phyloP scores from a whole-genome alignment of 2,329 filamentous ascomycete genomes.

The Penicillium sp. region DNA sequence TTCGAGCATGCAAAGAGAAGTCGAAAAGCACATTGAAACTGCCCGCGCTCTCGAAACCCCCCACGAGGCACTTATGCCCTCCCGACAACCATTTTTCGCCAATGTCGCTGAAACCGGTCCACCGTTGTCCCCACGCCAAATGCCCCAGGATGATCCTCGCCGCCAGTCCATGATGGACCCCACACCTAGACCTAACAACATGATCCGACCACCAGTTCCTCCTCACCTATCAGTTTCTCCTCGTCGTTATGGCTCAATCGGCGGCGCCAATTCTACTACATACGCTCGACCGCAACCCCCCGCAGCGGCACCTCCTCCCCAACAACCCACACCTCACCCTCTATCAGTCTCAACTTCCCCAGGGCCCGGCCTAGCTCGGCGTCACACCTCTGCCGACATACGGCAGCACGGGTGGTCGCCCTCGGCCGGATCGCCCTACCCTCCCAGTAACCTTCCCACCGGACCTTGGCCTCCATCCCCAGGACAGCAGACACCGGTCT shows the following conservation, averaged over 20 bases:
- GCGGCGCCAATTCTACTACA: conserved; percentile 66
- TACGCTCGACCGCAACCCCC: conserved; percentile 71
- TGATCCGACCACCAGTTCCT: conserved; percentile 76
- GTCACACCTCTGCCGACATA: conserved; percentile 95
- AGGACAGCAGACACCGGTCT: conserved; percentile 47
- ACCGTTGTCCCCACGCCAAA: conserved; percentile 83
- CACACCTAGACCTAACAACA: conserved; percentile 59
- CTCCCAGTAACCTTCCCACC: conserved; percentile 64
- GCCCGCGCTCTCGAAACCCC: conserved; percentile 59
- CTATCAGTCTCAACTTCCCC: conserved; percentile 60
- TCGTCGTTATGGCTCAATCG: conserved; percentile 84
- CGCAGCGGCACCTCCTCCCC: conserved; percentile 61
- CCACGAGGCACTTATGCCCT: conserved; percentile 66
- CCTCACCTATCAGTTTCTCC: conserved; percentile 79
- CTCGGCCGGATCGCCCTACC: conserved; percentile 60
- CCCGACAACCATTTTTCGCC: conserved; percentile 66
- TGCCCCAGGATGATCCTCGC: conserved; percentile 81
- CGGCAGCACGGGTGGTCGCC: conserved; percentile 78
- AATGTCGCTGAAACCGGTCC: conserved; percentile 65
- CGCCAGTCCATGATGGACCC: conserved; percentile 67
- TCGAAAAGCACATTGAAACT: conserved; percentile 62
- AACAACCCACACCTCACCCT: conserved; percentile 66
- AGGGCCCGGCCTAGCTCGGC: conserved; percentile 69
- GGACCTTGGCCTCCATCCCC: conserved; percentile 71
- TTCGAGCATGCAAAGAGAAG: conserved; percentile 62